These are phyloP conservation scores for Ceratocystis huliohia DNA, from an alignment of 2,329 filamentous ascomycete species.

Conservation along the genomic window DNA sequence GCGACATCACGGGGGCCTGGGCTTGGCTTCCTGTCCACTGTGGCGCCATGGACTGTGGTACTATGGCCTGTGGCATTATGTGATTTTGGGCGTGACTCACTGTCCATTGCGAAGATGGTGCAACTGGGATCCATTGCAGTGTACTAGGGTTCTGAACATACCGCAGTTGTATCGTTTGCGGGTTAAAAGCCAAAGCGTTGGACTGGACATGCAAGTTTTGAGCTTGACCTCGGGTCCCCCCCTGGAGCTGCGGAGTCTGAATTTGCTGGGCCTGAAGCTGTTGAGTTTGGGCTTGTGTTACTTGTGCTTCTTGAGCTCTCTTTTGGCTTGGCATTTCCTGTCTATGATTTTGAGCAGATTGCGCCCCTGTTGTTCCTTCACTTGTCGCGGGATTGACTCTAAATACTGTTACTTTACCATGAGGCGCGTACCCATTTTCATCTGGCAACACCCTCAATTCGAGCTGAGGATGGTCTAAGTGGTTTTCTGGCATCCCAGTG, in stretches of 20 bases:
- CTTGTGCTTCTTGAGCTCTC: background rate
- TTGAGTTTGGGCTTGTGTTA: background rate
- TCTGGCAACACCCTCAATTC: too few relatives aligned
- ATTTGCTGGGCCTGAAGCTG: background rate
- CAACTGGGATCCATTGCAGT: background rate
- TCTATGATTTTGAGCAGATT: background rate
- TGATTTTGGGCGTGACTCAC: background rate
- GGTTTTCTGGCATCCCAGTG: too few relatives aligned
- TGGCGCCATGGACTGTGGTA: too few relatives aligned
- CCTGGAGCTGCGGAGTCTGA: background rate
- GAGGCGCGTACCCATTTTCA: too few relatives aligned
- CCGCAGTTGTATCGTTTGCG: background rate
- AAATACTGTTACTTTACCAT: too few relatives aligned
- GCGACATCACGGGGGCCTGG: too few relatives aligned
- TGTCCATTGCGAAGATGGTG: background rate
- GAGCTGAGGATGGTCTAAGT: too few relatives aligned
- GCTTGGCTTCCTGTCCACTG: too few relatives aligned
- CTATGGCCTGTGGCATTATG: too few relatives aligned
- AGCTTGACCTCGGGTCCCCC: background rate
- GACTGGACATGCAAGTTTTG: background rate
- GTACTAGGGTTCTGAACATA: background rate
- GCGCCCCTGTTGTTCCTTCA: background rate
- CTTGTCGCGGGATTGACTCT: too few relatives aligned
- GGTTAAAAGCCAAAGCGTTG: background rate
- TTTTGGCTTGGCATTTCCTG: background rate